Evolutionary conservation across 2,329 filamentous ascomycete genomes (phyloP), one percentile per base, ranked within the genome.

Genomic region (Fusarium subtropicale): DNA sequence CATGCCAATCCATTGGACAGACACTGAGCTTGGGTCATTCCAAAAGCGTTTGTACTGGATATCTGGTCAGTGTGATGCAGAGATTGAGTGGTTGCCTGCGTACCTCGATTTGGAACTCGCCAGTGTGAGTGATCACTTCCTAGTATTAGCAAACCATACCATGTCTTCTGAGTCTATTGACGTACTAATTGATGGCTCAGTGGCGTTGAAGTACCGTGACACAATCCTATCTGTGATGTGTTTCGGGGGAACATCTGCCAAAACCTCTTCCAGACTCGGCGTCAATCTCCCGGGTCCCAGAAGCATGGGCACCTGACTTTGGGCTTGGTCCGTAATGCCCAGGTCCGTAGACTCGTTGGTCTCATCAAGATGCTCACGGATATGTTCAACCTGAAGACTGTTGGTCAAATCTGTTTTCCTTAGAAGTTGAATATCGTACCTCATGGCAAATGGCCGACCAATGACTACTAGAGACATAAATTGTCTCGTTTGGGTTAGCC

Each of bases 401-500:
- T 1, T 1, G 3, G 11, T 56, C 3, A 61, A 15, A 7, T 4
- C 0, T 8, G 5, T 22, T 22, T 22, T 16, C 8, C 6, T 7
- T 0, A 2, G 8, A 11, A n/a, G 3, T 0, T 22, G 1, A 9
- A 33, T 1, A 15, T 1, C 34, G 10, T 34, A 69, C 67, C 48
- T 71, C 68, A 10, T 62, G 45, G 1, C 68, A 71, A 2, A 71
- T 69, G 11, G 68, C 68, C 15, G 57, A 53, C 68, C 68, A 71
- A 5, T 71, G 68, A 4, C 64, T 68, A 10, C 64, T 64, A 10
- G 68, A 71, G n/a, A 71, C 68, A 34, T 71, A 71, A 2, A 71
- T 66, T 7, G 64, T 71, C 51, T 71, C 68, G 5, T 42, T 71
- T 1, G 66, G 58, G 12, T 55, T 71, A 2, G 61, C 57, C 53